Percentiles rank a stretch among this genome's conserved stretches.
These are phyloP conservation scores for Quercus variabilis DNA, from an alignment of 306 rosid genomes.

Conservation along the genomic window DNA sequence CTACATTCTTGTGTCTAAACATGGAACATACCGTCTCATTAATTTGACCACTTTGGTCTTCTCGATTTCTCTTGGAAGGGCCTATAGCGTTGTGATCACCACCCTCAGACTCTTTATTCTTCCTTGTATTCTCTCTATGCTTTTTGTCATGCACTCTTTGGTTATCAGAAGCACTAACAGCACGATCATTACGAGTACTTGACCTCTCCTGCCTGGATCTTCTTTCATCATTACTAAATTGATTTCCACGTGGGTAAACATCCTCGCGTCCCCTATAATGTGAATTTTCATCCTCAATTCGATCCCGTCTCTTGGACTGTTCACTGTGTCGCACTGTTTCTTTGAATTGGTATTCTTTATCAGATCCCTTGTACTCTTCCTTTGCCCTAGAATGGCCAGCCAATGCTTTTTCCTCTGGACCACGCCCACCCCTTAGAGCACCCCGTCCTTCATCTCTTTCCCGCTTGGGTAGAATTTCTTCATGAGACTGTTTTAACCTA, in stretches of 20 bases:
- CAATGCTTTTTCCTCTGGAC: slow-evolving; percentile 78
- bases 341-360: slow-evolving; percentile 68
- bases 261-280: slow-evolving; percentile 78
- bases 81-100: slow-evolving; percentile 45
- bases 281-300: slow-evolving; percentile 61
- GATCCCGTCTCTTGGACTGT: slow-evolving; percentile 74
- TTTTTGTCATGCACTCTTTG: slow-evolving; percentile 64
- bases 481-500: slow-evolving; percentile 70
- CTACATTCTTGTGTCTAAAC: slow-evolving; percentile 27
- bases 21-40: slow-evolving; percentile 76
- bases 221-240: slow-evolving; percentile 59
- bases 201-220: slow-evolving; percentile 80
- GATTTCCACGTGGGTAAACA: slow-evolving; percentile 58
- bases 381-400: slow-evolving; percentile 60
- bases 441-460: slow-evolving; percentile 83
- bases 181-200: slow-evolving; percentile 68
- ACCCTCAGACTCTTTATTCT: slow-evolving; percentile 66
- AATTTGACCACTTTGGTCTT: slow-evolving; percentile 59
- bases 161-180: slow-evolving; percentile 57
- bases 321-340: slow-evolving; percentile 67
- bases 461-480: slow-evolving; percentile 70
- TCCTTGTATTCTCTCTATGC: slow-evolving; percentile 68
- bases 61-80: slow-evolving; percentile 69
- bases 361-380: slow-evolving; percentile 70
- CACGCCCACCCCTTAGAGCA: slow-evolving; percentile 67